These are phyloP conservation scores for Cephalotrichum gorgonifer DNA, from an alignment of 2,329 filamentous ascomycete species.

Conservation along the genomic window DNA sequence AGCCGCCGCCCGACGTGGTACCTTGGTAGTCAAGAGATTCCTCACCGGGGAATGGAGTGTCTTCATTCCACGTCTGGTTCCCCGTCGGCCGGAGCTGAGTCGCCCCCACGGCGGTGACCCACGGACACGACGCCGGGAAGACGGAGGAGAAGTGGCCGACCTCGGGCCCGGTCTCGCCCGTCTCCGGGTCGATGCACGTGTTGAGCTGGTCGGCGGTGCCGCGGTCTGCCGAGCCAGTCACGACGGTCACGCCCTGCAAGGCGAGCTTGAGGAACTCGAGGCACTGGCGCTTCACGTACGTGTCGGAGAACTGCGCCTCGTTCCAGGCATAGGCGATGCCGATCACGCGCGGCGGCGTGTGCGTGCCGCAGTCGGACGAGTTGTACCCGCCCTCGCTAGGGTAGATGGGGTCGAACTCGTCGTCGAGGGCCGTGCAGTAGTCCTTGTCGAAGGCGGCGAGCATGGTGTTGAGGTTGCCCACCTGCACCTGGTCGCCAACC, in stretches of 20 bases:
- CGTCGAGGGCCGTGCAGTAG: no score
- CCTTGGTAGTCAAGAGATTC: background rate
- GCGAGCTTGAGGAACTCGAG: constrained; percentile 32
- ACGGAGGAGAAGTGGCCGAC: constrained; percentile 26
- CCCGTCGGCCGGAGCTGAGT: constrained; percentile 1
- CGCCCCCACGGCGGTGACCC: constrained; percentile 30
- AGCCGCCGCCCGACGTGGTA: constrained; percentile 17
- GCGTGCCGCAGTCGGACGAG: constrained; percentile 18
- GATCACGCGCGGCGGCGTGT: constrained; percentile 26
- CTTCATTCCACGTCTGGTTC: background rate
- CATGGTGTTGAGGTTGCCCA: constrained; percentile 5
- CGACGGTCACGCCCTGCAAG: constrained; percentile 22
- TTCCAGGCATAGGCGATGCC: constrained; percentile 32
- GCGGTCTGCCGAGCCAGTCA: constrained; percentile 26
- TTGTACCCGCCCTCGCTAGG: no score
- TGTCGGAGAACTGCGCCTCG: constrained; percentile 32
- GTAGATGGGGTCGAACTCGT: no score
- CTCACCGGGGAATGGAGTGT: background rate
- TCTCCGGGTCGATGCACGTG: constrained; percentile 3
- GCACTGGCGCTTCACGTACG: constrained; percentile 31
- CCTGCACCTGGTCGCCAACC: background rate
- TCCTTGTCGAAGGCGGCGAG: background rate
- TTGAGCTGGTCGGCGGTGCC: constrained; percentile 10
- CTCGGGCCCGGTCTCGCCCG: constrained; percentile 9
- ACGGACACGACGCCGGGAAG: constrained; percentile 35